Base-by-base conservation (phyloP, 495 filamentous ascomycete species). In the Pyronema omphalodes region DNA sequence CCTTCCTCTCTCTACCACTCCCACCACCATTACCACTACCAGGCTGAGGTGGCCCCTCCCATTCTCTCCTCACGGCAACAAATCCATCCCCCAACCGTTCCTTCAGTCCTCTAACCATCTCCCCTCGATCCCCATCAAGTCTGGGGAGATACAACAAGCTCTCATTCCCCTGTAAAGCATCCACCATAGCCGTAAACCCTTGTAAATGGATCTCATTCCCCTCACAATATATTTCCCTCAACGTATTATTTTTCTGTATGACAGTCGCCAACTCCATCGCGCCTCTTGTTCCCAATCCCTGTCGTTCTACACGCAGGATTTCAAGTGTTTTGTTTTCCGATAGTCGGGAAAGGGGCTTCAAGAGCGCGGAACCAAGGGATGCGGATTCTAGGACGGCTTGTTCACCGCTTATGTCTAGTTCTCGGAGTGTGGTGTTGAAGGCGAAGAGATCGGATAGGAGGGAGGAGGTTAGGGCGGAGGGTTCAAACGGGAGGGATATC, bases 331-430 rank as follows among this genome's bases (percentile, higher is more conserved):
- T 79, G 67, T 95, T 95, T 50, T 76, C 69, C 54, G 80, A 80
- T 54, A 98, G 69, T 2, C 88, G 86, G 7, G 73, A 73, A 53
- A 98, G 69, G 9, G 87, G 83, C 41, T 80, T 73, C 36, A 83
- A 86, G 50, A 95, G 76, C 3, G 86, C 87, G 56, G 78, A 81
- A 15, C 89, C 88, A 37, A 94, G 79, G 43, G 60, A 79, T 0
- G 84, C 82, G 44, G 86, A 84, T 63, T 94, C 91, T 19, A 95
- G 71, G 62, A 88, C 82, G 7, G 86, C 84, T 58, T 83, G 83
- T 64, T 93, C 91, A 5, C 91, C 91, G 6, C 87, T 91, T 44
- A 95, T 78, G 63, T 94, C 83, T 12, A 98, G 69, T 52, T 79
- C 83, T 53, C 79, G 75, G 9, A 98, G 70, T 0, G 82, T 84